phyloP scores from a whole-genome alignment of 176 grass and related monocot genomes.

The Lolium rigidum region DNA sequence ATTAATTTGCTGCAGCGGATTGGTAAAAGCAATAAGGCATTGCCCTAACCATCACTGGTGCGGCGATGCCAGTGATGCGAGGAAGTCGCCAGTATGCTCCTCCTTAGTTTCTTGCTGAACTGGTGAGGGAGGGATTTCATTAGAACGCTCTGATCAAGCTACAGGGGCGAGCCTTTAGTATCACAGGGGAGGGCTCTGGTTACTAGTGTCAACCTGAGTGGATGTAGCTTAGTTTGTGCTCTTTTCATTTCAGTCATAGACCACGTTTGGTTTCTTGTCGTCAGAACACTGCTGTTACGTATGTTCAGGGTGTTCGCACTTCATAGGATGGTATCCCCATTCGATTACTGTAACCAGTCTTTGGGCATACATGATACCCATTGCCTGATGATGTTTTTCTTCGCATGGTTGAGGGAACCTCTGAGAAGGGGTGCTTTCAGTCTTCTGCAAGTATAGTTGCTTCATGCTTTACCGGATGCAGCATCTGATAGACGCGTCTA shows the following conservation, averaged over 20 bases:
- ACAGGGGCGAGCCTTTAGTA: neutral
- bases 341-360: too few relatives aligned
- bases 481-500: neutral
- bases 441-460: neutral
- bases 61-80: neutral
- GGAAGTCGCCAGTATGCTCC: neutral
- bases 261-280: neutral
- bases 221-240: neutral
- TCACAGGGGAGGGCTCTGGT: neutral
- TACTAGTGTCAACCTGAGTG: neutral
- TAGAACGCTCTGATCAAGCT: neutral
- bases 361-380: neutral
- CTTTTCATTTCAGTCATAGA: neutral
- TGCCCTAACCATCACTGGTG: neutral
- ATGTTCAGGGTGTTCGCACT: neutral
- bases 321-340: neutral
- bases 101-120: conserved; percentile 19
- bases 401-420: neutral
- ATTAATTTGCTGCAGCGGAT: neutral
- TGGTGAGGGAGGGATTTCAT: neutral
- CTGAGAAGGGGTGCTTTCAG: neutral
- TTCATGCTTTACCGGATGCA: neutral
- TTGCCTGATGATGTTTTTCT: neutral
- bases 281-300: neutral
- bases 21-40: too few relatives aligned